phyloP scores from a whole-genome alignment of 441 rosid genomes.

The Gossypium schwendimanii region DNA sequence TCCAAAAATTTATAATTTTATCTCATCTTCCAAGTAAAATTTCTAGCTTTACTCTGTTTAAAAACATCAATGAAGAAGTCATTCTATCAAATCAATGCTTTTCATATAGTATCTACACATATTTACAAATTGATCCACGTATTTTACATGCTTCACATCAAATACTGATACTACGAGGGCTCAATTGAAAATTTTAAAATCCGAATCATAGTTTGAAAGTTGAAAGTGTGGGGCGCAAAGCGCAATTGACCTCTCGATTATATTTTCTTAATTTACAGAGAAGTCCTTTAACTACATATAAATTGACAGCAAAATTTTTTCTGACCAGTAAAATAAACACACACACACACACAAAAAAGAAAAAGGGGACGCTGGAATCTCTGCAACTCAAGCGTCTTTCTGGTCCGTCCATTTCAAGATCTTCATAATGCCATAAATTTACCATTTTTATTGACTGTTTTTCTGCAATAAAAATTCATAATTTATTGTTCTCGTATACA shows the following conservation, averaged over 20 bases:
- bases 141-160: no score
- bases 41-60: no score
- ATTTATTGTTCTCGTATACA: not conserved
- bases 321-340: not conserved
- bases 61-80: no score
- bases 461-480: not conserved
- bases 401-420: conserved; percentile 8
- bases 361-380: conserved; percentile 14
- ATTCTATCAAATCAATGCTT: no score
- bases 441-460: not conserved
- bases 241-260: not conserved
- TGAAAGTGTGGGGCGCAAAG: no score
- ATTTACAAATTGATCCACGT: no score
- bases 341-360: not conserved
- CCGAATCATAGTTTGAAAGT: no score
- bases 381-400: not conserved
- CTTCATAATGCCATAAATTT: not conserved
- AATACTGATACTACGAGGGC: no score
- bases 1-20: no score
- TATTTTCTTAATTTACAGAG: not conserved
- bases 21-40: no score
- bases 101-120: no score
- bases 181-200: no score
- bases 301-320: not conserved
- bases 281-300: conserved; percentile 26